Base-by-base conservation (phyloP, 1,284 basidiomycete species). In the Malassezia vespertilionis region DNA sequence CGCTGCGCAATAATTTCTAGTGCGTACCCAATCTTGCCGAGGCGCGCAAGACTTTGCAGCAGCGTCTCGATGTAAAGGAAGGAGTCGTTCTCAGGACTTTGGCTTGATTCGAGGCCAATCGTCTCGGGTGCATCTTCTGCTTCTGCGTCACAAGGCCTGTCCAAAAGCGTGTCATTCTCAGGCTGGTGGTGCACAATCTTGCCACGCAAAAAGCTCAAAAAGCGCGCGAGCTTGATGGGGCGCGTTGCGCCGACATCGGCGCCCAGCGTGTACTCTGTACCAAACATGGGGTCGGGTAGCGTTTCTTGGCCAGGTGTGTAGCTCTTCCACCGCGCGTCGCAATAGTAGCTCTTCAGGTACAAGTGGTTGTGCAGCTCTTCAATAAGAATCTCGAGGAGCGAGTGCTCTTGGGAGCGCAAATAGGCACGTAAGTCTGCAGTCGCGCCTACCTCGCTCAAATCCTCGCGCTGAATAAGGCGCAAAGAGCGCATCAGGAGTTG, bases 281-380 rank as follows among this genome's bases (percentile, higher is more conserved):
- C 66, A 24, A 61, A 65, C 21, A 58, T 49, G 32, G 61, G 54
- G 15, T 56, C 49, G 1, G 66, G 65, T 32, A 69, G 38, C 10
- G 53, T 35, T 17, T 60, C 89, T 70, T 95, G 90, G 38, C 84
- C 84, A 0, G 83, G 81, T 8, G 76, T 74, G 71, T 95, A 96
- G 0, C 83, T 73, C 21, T 79, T 76, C 93, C 93, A 99, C 35
- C 91, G 79, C 8, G 80, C 79, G 58, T 97, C 91, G 68, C 85
- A 91, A 80, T 89, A 95, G 71, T 88, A 90, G 6, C 84, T 87
- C 69, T 93, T 96, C 49, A 99, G 79, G 72, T 96, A 99, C n/a
- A 99, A 74, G 71, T 97, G 93, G 61, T 82, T 89, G 69, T 97
- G 90, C 20, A 99, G 76, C 68, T 99, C 93, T 58, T 99, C 93